phyloP scores from a whole-genome alignment of 2,329 filamentous ascomycete genomes.

The Geoglossum cookeanum region DNA sequence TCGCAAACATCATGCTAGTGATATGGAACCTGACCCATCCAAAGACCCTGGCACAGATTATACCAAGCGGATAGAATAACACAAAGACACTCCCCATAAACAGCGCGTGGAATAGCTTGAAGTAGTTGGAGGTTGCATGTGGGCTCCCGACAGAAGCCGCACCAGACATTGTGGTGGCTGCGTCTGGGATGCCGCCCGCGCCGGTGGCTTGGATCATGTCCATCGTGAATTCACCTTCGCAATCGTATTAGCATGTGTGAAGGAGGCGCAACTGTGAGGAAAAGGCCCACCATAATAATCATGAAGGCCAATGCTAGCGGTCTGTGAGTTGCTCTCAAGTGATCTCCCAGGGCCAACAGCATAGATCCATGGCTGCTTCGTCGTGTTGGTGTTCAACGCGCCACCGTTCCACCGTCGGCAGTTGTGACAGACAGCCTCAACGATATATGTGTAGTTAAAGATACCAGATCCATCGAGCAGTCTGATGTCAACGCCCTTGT shows the following conservation, averaged over 20 bases:
- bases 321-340: conserved; percentile 14
- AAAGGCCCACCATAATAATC: conserved; percentile 17
- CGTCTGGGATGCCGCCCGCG: conserved; percentile 20
- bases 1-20: conserved; percentile 20
- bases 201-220: conserved; percentile 21
- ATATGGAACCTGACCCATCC: conserved; percentile 24
- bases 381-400: conserved; percentile 16
- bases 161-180: neutral
- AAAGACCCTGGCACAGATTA: conserved; percentile 20
- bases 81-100: conserved; percentile 20
- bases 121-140: conserved; percentile 16
- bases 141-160: conserved; percentile 3
- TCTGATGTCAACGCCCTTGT: conserved; percentile 15
- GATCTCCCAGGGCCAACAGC: conserved; percentile 20
- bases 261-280: neutral
- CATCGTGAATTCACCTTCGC: conserved; percentile 18
- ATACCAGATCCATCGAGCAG: conserved; percentile 9
- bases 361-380: conserved; percentile 22
- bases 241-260: neutral
- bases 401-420: conserved; percentile 21
- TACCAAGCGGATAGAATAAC: conserved; percentile 18
- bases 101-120: conserved; percentile 17
- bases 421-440: conserved; percentile 21
- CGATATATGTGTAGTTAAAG: conserved; percentile 17
- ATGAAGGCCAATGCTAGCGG: conserved; percentile 21